Evolutionary conservation across 768 basidiomycete species (phyloP).

Genomic region (Boletus pseudo-olivaceus): DNA sequence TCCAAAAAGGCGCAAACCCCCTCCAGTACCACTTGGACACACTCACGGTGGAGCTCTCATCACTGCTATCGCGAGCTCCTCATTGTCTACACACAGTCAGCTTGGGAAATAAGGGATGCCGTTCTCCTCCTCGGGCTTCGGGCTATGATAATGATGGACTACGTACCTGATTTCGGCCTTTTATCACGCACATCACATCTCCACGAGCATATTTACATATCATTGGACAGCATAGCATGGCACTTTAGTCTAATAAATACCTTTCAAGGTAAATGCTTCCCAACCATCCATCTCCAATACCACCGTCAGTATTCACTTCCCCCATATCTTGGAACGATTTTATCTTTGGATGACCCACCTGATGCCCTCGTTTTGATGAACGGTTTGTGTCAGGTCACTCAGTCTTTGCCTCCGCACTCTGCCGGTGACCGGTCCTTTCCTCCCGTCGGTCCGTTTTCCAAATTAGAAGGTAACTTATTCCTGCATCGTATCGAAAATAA

Average conservation of each 20-base stretch:
- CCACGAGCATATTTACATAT: constrained; percentile 16
- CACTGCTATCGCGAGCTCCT: constrained; percentile 51
- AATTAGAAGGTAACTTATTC: not conserved
- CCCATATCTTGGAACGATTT: not conserved
- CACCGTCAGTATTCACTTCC: constrained; percentile 1
- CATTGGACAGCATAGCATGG: constrained; percentile 23
- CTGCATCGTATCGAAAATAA: not conserved
- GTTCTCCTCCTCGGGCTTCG: constrained; percentile 3
- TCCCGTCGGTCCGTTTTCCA: not conserved
- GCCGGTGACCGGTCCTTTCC: not conserved
- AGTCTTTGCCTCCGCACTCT: not conserved
- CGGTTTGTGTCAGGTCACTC: not conserved
- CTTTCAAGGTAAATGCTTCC: constrained; percentile 10
- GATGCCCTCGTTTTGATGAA: not conserved
- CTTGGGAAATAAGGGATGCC: constrained; percentile 14
- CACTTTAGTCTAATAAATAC: constrained; percentile 15
- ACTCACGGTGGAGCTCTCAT: constrained; percentile 54
- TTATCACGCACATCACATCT: constrained; percentile 9
- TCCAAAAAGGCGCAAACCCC: constrained; percentile 65
- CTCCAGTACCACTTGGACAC: constrained; percentile 56
- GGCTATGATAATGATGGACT: constrained; percentile 3
- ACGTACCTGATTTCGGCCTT: constrained; percentile 4
- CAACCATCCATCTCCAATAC: constrained; percentile 5
- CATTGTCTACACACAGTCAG: constrained; percentile 21
- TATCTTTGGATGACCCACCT: not conserved